These are phyloP conservation scores for Escallonia herrerae DNA, from an alignment of 129 eudicot genomes.

Conservation along the genomic window DNA sequence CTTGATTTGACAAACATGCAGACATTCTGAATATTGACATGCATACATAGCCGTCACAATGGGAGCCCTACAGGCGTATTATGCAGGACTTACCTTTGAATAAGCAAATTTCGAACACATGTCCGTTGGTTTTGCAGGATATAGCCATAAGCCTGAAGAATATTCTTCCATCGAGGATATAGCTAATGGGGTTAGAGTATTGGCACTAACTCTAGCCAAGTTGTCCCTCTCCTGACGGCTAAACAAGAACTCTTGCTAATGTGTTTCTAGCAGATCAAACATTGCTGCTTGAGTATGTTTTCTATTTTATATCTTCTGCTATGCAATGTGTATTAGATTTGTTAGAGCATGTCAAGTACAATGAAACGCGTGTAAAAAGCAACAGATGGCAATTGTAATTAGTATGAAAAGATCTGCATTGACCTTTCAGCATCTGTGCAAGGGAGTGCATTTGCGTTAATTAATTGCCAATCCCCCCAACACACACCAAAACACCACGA, in stretches of 20 bases:
- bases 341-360: background rate
- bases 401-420: too few relatives aligned
- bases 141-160: constrained; percentile 96
- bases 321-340: background rate
- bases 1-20: too few relatives aligned
- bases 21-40: too few relatives aligned
- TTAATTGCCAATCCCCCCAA: too few relatives aligned
- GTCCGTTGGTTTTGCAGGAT: constrained; percentile 44
- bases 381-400: too few relatives aligned
- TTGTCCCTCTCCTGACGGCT: constrained; percentile 32
- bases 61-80: too few relatives aligned
- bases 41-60: too few relatives aligned
- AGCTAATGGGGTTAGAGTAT: constrained; percentile 77
- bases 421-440: too few relatives aligned
- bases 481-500: too few relatives aligned
- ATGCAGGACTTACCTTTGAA: too few relatives aligned
- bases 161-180: constrained; percentile 63
- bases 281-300: background rate
- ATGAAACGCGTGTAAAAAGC: background rate
- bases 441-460: too few relatives aligned
- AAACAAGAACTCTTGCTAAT: background rate
- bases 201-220: constrained; percentile 82
- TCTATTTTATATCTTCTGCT: background rate
- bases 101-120: background rate
- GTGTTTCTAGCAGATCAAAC: constrained; percentile 2